Evolutionary conservation across 306 rosid species (phyloP), one percentile per base, ranked within the genome.

Genomic region (Arachis hypogaea): DNA sequence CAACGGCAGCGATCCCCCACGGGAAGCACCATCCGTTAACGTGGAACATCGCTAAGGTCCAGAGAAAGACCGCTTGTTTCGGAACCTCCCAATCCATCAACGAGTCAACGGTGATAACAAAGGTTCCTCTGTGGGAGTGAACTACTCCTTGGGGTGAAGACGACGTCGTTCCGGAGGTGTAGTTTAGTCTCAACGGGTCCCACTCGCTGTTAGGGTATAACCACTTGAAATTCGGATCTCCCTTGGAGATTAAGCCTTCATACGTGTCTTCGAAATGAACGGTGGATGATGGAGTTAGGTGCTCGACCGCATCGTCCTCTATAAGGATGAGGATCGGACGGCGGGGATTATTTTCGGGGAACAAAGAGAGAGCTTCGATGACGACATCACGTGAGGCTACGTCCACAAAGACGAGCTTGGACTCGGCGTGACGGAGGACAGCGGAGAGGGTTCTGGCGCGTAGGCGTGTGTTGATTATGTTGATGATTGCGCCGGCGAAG

Each of bases 111-210:
- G 91, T 47, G 0, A 86, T 3, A 7, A 68, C 3, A 63, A 88
- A 86, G 0, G 55, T 1, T 18, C 92, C 90, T 16, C 93, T 57
- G 28, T 86, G 93, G 10, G 83, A 81, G 72, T 88, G 93, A 30
- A 90, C 89, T 0, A 86, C 93, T 0, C 97, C 97, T 61, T 90
- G 88, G 0, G 93, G 93, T 42, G 38, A 33, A 33, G 93, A 79
- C 18, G 93, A 86, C 70, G 97, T 90, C 74, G 93, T 90, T 0
- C 93, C 93, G 0, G 93, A 90, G 0, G 97, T 90, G 72, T 90
- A 90, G 29, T 88, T 90, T 1, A 90, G 49, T 0, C 73, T 0
- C 63, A 88, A 83, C 0, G 97, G 92, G 42, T 85, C 92, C 87
- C 90, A 83, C 79, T 90, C 97, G 16, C 22, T 73, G 2, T 54